Conservation (phyloP, 208 protist species). For the Plasmodiophora brassicae region DNA sequence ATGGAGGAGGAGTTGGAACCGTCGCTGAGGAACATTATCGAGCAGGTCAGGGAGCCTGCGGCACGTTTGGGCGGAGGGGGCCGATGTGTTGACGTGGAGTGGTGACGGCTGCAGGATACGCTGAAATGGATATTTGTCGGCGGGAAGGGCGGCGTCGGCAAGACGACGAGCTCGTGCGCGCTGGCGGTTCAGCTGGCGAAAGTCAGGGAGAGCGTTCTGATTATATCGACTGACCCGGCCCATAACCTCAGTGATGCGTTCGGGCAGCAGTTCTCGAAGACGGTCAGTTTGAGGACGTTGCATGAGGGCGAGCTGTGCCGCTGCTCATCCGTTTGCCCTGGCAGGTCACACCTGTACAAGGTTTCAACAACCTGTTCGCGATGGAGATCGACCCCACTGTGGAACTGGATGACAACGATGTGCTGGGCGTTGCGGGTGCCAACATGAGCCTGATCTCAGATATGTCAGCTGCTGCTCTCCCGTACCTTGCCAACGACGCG, state of each 20-base stretch:
- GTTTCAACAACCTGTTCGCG: slow-evolving; percentile 81
- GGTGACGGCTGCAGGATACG: slow-evolving; percentile 38
- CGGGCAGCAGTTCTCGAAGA: slow-evolving; percentile 79
- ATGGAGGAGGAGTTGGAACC: slow-evolving; percentile 50
- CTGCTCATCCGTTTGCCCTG: slow-evolving; percentile 59
- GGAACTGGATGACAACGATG: slow-evolving; percentile 39
- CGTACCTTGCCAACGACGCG: background rate
- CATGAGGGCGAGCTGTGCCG: slow-evolving; percentile 58
- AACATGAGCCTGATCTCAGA: slow-evolving; percentile 36
- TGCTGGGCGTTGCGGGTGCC: background rate
- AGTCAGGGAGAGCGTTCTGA: slow-evolving; percentile 75
- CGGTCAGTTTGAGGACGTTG: slow-evolving; percentile 33
- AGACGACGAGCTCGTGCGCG: slow-evolving; percentile 83
- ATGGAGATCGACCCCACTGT: slow-evolving; percentile 83
- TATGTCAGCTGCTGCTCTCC: background rate
- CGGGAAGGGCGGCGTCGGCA: slow-evolving; percentile 97
- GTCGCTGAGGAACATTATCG: slow-evolving; percentile 70
- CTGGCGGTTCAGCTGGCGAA: slow-evolving; percentile 83
- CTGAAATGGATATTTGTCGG: slow-evolving; percentile 87
- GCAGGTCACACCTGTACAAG: slow-evolving; percentile 42
- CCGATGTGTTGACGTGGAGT: too few species aligned
- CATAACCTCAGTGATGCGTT: slow-evolving; percentile 97
- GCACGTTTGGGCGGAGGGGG: background rate
- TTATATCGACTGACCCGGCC: slow-evolving; percentile 97
- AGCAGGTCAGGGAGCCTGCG: slow-evolving; percentile 44